Evolutionary conservation across 306 rosid species (phyloP), one percentile per base, ranked within the genome.

Genomic region (Casuarina cunninghamiana): DNA sequence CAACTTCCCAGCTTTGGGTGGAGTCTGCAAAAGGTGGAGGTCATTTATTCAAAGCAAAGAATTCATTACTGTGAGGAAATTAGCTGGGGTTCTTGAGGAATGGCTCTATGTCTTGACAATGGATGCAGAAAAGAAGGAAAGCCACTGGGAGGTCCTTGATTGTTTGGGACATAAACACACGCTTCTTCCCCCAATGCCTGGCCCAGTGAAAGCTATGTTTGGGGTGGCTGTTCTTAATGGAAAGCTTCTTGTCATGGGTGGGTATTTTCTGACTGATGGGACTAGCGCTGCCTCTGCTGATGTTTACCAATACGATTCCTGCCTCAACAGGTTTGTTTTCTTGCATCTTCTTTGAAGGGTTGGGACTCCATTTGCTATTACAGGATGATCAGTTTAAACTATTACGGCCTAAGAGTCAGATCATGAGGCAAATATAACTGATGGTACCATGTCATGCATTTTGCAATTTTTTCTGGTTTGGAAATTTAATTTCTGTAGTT

Each of bases 61-160:
- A 74, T 88, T 95, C 39, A 75, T 89, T 39, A 88, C 90, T 0
- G 96, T 82, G 82, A 70, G 99, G 72, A 83, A 87, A 75, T 83
- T 95, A 85, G 94, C 97, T 5, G 96, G 97, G 71, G 70, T 82
- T 80, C 85, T 87, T 68, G 97, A 90, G 86, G 99, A 95, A 81
- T 93, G 99, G 97, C 93, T 95, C 2, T 95, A 91, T 86, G 81
- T 91, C 75, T 87, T 95, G 75, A 95, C 89, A 57, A 62, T 78
- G 5, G 91, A 86, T 83, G 67, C 81, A 46, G 83, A 83, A 75
- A 89, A 87, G 82, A 89, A 89, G 77, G 91, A 83, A 81, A 87
- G 90, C 91, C 91, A 79, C 51, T 95, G 99, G 99, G 97, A 95
- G 87, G 97, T 92, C 75, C 77, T 95, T 77, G 97, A 95, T 89